Base-by-base conservation (phyloP, 139 green algal genomes). In the Tetratostichococcus sp. region DNA sequence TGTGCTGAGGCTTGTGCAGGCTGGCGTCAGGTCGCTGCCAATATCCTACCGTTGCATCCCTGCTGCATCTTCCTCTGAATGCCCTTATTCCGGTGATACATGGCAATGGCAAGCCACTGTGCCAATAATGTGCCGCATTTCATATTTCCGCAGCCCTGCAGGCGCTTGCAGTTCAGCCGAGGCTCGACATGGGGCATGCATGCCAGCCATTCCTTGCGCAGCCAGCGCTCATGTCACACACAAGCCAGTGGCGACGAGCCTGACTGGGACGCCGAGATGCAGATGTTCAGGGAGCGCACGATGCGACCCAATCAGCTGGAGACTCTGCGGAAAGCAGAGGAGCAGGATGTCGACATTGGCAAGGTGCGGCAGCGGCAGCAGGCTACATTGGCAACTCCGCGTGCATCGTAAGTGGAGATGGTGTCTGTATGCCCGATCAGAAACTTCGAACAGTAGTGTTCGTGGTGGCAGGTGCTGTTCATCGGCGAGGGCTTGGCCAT, bases 211-310 rank as follows among this genome's bases (percentile, higher is more conserved):
- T 26, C 14, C 11, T 5, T 2, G 2, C 14, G 17, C 14, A 25
- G 50, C 17, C 17, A 62, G 50, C 50, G 50, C 35, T 21, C 65
- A 70, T 42, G 70, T 35, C 70, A 39, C 17, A 22, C 21, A 2
- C 26, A 14, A 57, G n/a, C 35, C 70, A 34, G 26, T 39, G n/a
- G 34, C 35, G 71, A 43, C 3, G 82, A 83, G 39, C 82, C 91
- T 0, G 89, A 94, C 71, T 96, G 90, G 87, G 91, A 94, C 65
- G 75, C 80, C n/a, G 92, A 96, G 66, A 93, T 96, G 89, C 87
- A 75, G 67, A 88, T 96, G 4, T 97, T 96, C 81, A 89, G 89
- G 59, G 83, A 93, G 79, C 84, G 92, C 35, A 91, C 84, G 0
- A 81, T 86, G 26, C 76, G 77, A 5, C 89, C 92, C 23, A 93